Evolutionary conservation across 805 yeast genomes (phyloP), one percentile per base, ranked within the genome.

Genomic region (Pichia nakasei): DNA sequence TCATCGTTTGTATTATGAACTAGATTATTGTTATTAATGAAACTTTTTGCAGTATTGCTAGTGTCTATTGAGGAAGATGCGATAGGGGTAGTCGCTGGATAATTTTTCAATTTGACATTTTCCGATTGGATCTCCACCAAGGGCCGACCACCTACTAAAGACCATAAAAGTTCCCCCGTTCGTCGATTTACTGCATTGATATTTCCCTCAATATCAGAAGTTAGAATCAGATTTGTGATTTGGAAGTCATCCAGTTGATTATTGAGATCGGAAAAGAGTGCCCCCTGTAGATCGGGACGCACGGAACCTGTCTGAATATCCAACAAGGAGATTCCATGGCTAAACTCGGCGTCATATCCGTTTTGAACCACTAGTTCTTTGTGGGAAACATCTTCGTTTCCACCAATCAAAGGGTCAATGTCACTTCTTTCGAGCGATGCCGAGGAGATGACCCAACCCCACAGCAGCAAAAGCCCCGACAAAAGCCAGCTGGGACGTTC

Each of bases 181-280:
- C 75, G 68, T 48, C 97, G 68, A 50, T 81, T 78, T 9, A 88
- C 62, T 0, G 93, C 96, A 57, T 87, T 93, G 9, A 89, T 60
- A 24, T 84, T 80, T 1, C 97, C 97, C 55, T 91, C 96, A 2
- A 88, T 73, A 54, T 89, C 95, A 12, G 89, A 77, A 0, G 85
- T 78, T 5, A 88, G 61, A 3, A 89, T 58, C 9, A 83, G 54
- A 50, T 81, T 77, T 0, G 85, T 65, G 39, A 59, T 64, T 36
- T 54, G 51, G 45, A 60, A 58, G 35, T 56, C 59, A 7, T 55
- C 56, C 15, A 64, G 6, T 29, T 15, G 32, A 15, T 29, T 29
- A 13, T 29, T 3, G 13, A 12, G 32, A 3, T 5, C 32, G 15
- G 12, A 13, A 5, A 29, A 29, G 12, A 12, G 15, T 29, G 15